These are phyloP conservation scores for Wickerhamia fluorescens DNA, from an alignment of 805 yeast species.

Conservation along the genomic window DNA sequence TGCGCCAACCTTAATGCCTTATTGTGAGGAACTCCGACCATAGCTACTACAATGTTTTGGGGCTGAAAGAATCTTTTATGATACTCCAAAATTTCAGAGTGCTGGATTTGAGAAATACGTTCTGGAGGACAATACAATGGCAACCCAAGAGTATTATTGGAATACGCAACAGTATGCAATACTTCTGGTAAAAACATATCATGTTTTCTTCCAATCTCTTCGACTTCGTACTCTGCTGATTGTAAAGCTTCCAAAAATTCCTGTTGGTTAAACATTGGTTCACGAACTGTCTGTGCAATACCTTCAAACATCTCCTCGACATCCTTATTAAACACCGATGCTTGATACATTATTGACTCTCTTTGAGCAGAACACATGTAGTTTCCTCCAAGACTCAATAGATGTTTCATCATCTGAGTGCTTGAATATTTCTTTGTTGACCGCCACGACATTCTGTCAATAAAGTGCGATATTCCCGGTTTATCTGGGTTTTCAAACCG, in stretches of 20 bases:
- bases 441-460: conserved; percentile 82
- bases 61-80: conserved; percentile 68
- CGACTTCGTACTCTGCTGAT: conserved; percentile 75
- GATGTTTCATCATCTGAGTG: conserved; percentile 61
- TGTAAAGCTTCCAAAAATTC: conserved; percentile 70
- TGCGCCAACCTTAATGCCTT: conserved; percentile 59
- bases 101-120: conserved; percentile 47
- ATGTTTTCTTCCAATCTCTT: conserved; percentile 75
- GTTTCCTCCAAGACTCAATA: conserved; percentile 85
- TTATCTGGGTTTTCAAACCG: conserved; percentile 58
- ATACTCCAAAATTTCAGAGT: conserved; percentile 50
- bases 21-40: conserved; percentile 76
- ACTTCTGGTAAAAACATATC: conserved; percentile 84
- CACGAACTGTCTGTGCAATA: conserved; percentile 69
- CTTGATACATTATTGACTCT: conserved; percentile 89
- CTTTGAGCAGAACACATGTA: conserved; percentile 89
- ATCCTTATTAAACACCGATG: conserved; percentile 85
- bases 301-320: conserved; percentile 71
- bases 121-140: conserved; percentile 81
- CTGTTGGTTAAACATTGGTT: conserved; percentile 58
- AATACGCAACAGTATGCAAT: conserved; percentile 78
- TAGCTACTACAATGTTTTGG: conserved; percentile 73
- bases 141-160: conserved; percentile 67
- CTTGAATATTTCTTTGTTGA: conserved; percentile 56
- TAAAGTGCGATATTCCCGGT: conserved; percentile 74